These are phyloP conservation scores for Rubus parviflorus DNA, from an alignment of 306 rosid genomes.

Conservation along the genomic window DNA sequence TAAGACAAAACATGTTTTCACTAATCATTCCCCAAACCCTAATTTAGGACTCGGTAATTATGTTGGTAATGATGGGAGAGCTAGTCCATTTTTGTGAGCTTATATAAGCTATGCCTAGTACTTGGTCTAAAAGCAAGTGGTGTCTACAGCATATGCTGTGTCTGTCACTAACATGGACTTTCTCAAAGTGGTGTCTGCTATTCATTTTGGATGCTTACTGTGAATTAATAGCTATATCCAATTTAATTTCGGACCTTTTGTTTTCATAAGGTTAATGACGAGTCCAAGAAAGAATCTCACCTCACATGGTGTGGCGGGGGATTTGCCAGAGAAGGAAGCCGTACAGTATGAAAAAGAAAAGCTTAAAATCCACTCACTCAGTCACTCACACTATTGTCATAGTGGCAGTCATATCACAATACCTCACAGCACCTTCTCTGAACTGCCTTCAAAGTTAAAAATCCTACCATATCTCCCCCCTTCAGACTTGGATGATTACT, in stretches of 20 bases:
- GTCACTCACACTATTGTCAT: background rate
- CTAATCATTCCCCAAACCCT: slow-evolving; percentile 33
- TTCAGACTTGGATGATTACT: background rate
- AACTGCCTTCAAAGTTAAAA: slow-evolving; percentile 41
- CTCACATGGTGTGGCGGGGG: slow-evolving; percentile 19
- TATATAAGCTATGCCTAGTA: background rate
- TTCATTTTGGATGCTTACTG: slow-evolving; percentile 63
- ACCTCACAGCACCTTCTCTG: slow-evolving; percentile 49
- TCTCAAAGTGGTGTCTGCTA: slow-evolving; percentile 55
- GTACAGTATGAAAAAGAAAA: background rate
- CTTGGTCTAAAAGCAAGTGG: slow-evolving; percentile 15
- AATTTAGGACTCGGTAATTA: slow-evolving; percentile 29
- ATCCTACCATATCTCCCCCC: background rate
- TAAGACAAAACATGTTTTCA: slow-evolving; percentile 18
- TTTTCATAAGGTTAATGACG: background rate
- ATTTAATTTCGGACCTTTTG: background rate
- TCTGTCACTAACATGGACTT: slow-evolving; percentile 36
- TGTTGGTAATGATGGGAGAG: background rate
- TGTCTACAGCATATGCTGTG: slow-evolving; percentile 2
- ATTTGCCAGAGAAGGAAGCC: background rate
- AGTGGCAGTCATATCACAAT: slow-evolving; percentile 52
- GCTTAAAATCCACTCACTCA: background rate
- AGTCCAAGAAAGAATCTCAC: slow-evolving; percentile 3
- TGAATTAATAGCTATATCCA: slow-evolving; percentile 2
- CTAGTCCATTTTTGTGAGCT: background rate